These are phyloP conservation scores for Cicer chorassanicum DNA, from an alignment of 306 rosid species.

Conservation along the genomic window DNA sequence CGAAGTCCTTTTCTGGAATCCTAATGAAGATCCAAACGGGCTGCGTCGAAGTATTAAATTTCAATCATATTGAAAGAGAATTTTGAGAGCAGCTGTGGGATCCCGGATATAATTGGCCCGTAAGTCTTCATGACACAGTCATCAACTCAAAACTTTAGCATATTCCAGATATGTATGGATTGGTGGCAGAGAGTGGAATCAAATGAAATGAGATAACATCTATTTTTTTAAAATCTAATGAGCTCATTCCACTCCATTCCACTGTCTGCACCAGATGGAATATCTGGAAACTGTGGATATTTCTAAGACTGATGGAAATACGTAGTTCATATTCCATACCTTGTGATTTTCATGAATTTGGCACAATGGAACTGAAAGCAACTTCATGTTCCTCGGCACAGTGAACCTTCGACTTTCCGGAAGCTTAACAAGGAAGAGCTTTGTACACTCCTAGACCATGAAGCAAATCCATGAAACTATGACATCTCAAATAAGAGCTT, in stretches of 20 bases:
- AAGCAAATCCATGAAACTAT: slow-evolving; percentile 32
- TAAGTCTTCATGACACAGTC: slow-evolving; percentile 63
- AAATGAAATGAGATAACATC: background rate
- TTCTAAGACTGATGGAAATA: background rate
- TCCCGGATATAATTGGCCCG: slow-evolving; percentile 75
- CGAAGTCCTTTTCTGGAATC: slow-evolving; percentile 12
- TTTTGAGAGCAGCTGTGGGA: slow-evolving; percentile 79
- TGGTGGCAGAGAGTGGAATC: background rate
- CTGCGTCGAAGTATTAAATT: slow-evolving; percentile 33
- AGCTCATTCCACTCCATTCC: background rate
- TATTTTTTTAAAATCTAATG: background rate
- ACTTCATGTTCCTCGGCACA: slow-evolving; percentile 72
- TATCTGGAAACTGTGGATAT: no score
- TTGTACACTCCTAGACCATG: slow-evolving; percentile 72
- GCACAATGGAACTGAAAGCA: slow-evolving; percentile 87
- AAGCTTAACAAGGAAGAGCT: slow-evolving; percentile 79
- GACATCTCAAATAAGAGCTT: slow-evolving; percentile 17
- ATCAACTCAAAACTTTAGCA: background rate
- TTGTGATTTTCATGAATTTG: slow-evolving; percentile 73
- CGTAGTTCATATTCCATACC: slow-evolving; percentile 67
- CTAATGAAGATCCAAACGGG: background rate
- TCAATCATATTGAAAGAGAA: slow-evolving; percentile 69
- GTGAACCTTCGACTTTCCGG: slow-evolving; percentile 72
- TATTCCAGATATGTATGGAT: background rate
- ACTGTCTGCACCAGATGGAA: no score